phyloP scores from a whole-genome alignment of 495 filamentous ascomycete genomes.

The Sabuloglossum arenarium region DNA sequence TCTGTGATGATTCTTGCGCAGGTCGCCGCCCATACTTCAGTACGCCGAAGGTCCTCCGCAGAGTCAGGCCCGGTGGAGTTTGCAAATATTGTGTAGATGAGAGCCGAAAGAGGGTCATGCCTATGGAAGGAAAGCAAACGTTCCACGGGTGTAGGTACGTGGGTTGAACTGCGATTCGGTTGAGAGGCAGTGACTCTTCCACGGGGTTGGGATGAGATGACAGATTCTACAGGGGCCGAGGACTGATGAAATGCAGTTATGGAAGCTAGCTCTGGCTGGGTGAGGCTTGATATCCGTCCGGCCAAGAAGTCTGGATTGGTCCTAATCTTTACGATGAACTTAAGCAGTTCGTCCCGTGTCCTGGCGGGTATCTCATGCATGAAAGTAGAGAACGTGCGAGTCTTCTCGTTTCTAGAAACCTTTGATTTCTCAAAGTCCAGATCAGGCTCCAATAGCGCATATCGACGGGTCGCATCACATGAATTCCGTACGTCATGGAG shows the following conservation, averaged over 20 bases:
- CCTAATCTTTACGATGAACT: constrained; percentile 63
- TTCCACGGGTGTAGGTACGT: constrained; percentile 43
- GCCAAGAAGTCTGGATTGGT: constrained; percentile 75
- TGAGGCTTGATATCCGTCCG: constrained; percentile 50
- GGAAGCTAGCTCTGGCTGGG: constrained; percentile 48
- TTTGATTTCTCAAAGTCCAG: constrained; percentile 30
- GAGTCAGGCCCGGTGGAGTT: constrained; percentile 66
- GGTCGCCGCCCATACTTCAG: constrained; percentile 68
- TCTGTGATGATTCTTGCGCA: constrained; percentile 61
- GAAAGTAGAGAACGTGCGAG: constrained; percentile 37
- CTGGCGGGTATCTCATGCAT: constrained; percentile 60
- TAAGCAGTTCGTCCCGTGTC: constrained; percentile 50
- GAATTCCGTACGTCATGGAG: constrained; percentile 75
- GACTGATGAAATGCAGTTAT: constrained; percentile 54
- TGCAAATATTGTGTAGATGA: constrained; percentile 78
- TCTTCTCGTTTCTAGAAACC: constrained; percentile 12
- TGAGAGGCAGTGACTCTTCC: background rate
- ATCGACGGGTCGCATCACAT: constrained; percentile 48
- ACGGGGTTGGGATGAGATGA: constrained; percentile 44
- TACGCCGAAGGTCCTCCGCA: constrained; percentile 46
- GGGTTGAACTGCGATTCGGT: constrained; percentile 13
- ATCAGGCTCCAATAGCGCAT: constrained; percentile 48
- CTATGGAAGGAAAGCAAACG: constrained; percentile 63
- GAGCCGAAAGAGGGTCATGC: constrained; percentile 65
- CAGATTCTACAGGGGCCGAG: constrained; percentile 60